These are phyloP conservation scores for Pseudozyma sp. DNA, from an alignment of 1,284 basidiomycete species.

Conservation along the genomic window DNA sequence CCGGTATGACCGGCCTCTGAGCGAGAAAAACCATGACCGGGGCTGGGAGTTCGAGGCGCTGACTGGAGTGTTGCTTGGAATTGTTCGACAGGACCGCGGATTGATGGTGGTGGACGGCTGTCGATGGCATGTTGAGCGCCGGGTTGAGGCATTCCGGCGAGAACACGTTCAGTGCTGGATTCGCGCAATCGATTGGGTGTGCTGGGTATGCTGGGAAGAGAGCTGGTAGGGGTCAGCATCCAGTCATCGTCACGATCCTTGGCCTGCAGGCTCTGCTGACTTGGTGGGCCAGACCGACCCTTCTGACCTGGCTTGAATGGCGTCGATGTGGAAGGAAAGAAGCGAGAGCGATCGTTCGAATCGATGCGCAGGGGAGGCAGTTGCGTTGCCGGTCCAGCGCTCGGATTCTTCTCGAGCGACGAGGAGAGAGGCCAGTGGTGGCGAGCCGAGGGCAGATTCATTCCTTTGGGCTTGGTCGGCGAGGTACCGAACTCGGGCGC, in stretches of 20 bases:
- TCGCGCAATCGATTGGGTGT: constrained; percentile 41
- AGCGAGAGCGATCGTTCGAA: constrained; percentile 22
- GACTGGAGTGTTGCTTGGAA: constrained; percentile 22
- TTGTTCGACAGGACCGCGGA: constrained; percentile 32
- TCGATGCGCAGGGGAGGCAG: constrained; percentile 43
- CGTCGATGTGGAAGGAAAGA: constrained; percentile 29
- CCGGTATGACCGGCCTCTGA: constrained; percentile 16
- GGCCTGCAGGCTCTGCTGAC: not conserved
- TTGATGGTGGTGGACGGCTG: constrained; percentile 12
- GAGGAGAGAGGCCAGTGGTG: constrained; percentile 43
- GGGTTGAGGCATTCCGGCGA: not conserved
- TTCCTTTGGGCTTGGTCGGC: constrained; percentile 18
- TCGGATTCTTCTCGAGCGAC: constrained; percentile 23
- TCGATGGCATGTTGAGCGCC: not conserved
- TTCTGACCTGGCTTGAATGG: constrained; percentile 13
- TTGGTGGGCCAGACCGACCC: not conserved
- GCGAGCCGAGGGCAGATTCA: constrained; percentile 10
- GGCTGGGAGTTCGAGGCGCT: constrained; percentile 35
- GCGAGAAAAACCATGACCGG: constrained; percentile 14
- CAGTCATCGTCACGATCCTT: constrained; percentile 45
- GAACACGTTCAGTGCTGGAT: constrained; percentile 24
- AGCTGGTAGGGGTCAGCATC: constrained; percentile 56
- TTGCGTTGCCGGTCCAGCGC: constrained; percentile 26
- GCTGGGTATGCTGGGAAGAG: constrained; percentile 56
- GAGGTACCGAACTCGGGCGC: constrained; percentile 43